Conservation (phyloP, 225 moss, liverwort and hornwort species). For the Marchantia paleacea region DNA sequence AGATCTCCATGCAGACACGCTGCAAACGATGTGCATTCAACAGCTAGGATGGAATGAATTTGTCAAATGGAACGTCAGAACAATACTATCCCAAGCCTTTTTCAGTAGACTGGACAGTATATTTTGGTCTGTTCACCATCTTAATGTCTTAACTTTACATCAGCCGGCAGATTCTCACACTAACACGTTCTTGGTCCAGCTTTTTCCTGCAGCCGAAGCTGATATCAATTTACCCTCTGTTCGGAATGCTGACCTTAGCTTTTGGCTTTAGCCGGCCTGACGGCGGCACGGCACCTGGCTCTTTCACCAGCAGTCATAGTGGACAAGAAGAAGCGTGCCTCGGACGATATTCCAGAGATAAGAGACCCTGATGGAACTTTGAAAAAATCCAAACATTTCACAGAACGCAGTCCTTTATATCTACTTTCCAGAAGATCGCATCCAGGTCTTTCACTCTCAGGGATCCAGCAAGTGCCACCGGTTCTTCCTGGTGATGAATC, state of each 20-base stretch:
- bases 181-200: not conserved
- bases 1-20: no score
- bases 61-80: no score
- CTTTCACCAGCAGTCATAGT: conserved; percentile 7
- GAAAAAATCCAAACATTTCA: not conserved
- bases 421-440: not conserved
- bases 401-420: conserved; percentile 4
- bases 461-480: not conserved
- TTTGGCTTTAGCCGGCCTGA: conserved; percentile 10
- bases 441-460: not conserved
- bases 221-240: not conserved
- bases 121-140: not conserved
- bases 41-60: no score
- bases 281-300: not conserved
- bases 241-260: conserved; percentile 12
- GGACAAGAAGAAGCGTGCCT: conserved; percentile 13
- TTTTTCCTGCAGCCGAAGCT: not conserved
- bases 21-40: no score
- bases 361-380: conserved; percentile 7
- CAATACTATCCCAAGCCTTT: no score
- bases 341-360: conserved; percentile 6
- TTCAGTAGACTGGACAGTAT: not conserved
- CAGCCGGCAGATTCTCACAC: no score
- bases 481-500: conserved; percentile 11
- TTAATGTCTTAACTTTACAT: no score